Base-by-base conservation (phyloP, 768 basidiomycete species). In the Epithele typhae region DNA sequence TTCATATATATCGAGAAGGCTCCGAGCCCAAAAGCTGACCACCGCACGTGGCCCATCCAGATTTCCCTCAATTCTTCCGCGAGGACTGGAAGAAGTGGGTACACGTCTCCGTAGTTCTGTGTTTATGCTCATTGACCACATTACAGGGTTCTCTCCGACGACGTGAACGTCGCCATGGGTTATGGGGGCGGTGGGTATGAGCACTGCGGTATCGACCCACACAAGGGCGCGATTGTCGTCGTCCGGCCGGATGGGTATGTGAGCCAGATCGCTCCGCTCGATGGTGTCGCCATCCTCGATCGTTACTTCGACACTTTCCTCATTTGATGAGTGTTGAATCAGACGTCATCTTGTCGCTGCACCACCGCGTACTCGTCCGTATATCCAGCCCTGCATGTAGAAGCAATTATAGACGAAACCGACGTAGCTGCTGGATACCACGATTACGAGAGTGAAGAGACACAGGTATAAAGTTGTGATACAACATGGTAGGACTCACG, bases 221-320 rank as follows among this genome's bases (percentile, higher is more conserved):
- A 52, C 1, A 9, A 4, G 3, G 81, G 81, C n/a, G 77, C 73
- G 6, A 56, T 80, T 5, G 72, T 81, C 7, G 65, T 81, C 35
- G 73, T 84, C 5, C 71, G 83, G 19, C 82, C 82, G 8, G 82
- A 82, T 55, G 84, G 84, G n/a, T 85, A 84, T 47, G 72, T 87
- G 21, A 80, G 78, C 3, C 69, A 67, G 54, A 66, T 87, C 19
- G 71, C 70, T 0, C 74, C 82, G 0, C 59, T 84, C 32, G 68
- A 70, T 14, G 54, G 69, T 14, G 46, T 56, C 21, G 58, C 64
- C 11, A 55, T 54, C 1, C 34, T 86, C 35, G 63, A 71, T 24
- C 17, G 18, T 1, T 85, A 84, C 54, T 78, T 86, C 27, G 56
- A 59, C 1, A 59, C 61, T 1, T 82, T 84, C 55, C n/a, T n/a